Evolutionary conservation across 352 stramenopile genomes (phyloP).

Genomic region (Pythium folliculosum): DNA sequence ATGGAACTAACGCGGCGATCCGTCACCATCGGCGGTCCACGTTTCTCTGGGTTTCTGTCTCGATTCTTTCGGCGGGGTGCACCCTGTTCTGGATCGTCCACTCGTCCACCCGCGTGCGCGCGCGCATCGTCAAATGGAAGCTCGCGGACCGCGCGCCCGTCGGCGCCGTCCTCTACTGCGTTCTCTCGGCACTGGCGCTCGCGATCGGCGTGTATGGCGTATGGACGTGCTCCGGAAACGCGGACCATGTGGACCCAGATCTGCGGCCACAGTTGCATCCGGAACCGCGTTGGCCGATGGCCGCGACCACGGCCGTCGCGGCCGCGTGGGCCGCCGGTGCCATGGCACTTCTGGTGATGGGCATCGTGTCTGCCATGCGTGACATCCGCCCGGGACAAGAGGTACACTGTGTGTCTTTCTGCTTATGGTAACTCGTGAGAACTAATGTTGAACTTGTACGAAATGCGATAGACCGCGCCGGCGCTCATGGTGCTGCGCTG

Average conservation of each 20-base stretch:
- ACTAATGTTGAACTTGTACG: not conserved
- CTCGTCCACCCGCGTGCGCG: conserved; percentile 9
- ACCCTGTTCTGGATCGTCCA: conserved; percentile 11
- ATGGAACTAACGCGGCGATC: not conserved
- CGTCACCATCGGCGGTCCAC: not conserved
- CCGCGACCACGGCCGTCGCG: not conserved
- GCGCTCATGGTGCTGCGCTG: conserved; percentile 53
- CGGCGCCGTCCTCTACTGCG: conserved; percentile 1
- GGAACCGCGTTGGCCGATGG: not conserved
- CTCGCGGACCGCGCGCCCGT: not conserved
- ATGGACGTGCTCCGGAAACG: not conserved
- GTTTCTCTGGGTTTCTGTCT: conserved; percentile 21
- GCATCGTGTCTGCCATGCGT: not conserved
- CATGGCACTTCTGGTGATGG: conserved; percentile 2
- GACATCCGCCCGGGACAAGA: conserved; percentile 23
- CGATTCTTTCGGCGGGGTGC: conserved; percentile 1
- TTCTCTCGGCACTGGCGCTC: not conserved
- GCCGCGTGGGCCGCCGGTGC: conserved; percentile 15
- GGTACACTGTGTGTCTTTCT: conserved; percentile 5
- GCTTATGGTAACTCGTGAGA: not conserved
- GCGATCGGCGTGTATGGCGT: conserved; percentile 12
- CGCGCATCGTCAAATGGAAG: conserved; percentile 1
- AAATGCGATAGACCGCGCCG: conserved; percentile 28
- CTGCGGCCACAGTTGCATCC: not conserved
- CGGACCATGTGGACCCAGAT: not conserved